Percentiles rank a stretch among this genome's conserved stretches.
phyloP scores from a whole-genome alignment of 2,329 filamentous ascomycete species.

The Talaromyces sp. region DNA sequence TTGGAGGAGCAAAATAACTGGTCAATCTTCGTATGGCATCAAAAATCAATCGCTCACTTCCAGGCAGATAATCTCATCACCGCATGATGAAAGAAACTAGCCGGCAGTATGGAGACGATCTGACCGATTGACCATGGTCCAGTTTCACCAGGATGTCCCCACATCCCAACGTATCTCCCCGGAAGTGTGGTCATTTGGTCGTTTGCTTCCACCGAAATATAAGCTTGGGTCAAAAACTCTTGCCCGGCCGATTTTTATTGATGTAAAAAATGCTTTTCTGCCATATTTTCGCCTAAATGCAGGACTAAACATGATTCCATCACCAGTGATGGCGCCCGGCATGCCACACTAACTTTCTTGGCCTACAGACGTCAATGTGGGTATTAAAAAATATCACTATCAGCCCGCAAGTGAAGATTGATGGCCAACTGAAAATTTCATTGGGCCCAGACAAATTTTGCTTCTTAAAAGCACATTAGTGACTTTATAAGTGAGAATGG shows the following conservation, averaged over 20 bases:
- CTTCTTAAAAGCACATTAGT: not conserved
- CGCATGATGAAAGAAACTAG: not conserved
- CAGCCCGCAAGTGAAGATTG: not conserved
- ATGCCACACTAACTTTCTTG: not conserved
- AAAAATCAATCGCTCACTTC: not conserved
- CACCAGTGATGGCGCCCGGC: not conserved
- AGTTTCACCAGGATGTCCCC: not conserved
- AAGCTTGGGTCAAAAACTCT: not conserved
- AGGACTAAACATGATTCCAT: not conserved
- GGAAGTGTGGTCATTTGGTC: not conserved
- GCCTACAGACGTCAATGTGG: no score
- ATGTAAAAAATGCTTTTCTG: not conserved
- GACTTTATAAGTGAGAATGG: not conserved
- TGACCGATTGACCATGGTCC: not conserved
- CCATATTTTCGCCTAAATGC: not conserved
- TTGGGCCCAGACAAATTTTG: not conserved
- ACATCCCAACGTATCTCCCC: not conserved
- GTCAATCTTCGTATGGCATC: not conserved
- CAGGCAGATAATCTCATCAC: not conserved
- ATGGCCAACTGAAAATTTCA: conserved; percentile 18
- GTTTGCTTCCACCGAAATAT: not conserved
- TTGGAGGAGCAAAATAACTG: not conserved
- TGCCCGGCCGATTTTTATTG: not conserved
- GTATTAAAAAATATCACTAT: no score
- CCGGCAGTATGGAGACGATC: not conserved